A percentile compares a stretch with the other conserved stretches of the same genome.
Conservation (phyloP, 768 basidiomycete genomes). For the Suillus alpinus region DNA sequence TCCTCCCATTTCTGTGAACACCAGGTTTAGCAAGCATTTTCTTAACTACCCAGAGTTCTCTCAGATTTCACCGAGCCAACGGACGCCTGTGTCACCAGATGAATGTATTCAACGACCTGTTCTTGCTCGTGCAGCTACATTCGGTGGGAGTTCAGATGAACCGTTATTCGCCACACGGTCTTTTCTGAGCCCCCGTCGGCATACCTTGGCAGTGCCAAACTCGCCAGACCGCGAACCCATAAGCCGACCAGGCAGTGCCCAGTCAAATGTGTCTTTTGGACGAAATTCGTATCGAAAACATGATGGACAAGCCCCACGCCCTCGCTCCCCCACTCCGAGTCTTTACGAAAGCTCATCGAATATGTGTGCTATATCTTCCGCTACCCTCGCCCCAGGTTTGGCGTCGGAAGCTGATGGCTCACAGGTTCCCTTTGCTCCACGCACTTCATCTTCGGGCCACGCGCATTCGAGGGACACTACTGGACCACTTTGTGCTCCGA, state of each 20-base stretch:
- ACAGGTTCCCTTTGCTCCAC: neutral
- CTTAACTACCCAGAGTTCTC: neutral
- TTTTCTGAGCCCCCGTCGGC: slow-evolving; percentile 7
- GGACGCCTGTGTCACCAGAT: slow-evolving; percentile 5
- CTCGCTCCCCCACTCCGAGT: slow-evolving; percentile 12
- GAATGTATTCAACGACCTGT: neutral
- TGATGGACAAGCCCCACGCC: slow-evolving; percentile 14
- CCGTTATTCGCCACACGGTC: neutral
- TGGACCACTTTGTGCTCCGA: slow-evolving; percentile 14
- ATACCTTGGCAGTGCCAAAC: slow-evolving; percentile 9
- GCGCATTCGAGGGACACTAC: neutral
- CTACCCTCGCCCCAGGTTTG: slow-evolving; percentile 6
- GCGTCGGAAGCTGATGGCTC: neutral
- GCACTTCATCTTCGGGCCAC: neutral
- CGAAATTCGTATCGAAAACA: slow-evolving; percentile 14
- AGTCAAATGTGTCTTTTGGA: slow-evolving; percentile 10
- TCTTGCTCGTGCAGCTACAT: slow-evolving; percentile 10
- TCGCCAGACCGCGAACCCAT: slow-evolving; percentile 5
- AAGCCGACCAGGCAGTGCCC: slow-evolving; percentile 7
- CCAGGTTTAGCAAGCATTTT: neutral
- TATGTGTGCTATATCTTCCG: slow-evolving; percentile 7
- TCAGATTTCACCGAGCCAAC: neutral
- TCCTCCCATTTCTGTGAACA: slow-evolving; percentile 2
- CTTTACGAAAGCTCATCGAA: slow-evolving; percentile 10
- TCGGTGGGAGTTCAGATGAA: slow-evolving; percentile 10